Evolutionary conservation across 345 rosid genomes (phyloP).

Genomic region (Xanthoceras sorbifolium): DNA sequence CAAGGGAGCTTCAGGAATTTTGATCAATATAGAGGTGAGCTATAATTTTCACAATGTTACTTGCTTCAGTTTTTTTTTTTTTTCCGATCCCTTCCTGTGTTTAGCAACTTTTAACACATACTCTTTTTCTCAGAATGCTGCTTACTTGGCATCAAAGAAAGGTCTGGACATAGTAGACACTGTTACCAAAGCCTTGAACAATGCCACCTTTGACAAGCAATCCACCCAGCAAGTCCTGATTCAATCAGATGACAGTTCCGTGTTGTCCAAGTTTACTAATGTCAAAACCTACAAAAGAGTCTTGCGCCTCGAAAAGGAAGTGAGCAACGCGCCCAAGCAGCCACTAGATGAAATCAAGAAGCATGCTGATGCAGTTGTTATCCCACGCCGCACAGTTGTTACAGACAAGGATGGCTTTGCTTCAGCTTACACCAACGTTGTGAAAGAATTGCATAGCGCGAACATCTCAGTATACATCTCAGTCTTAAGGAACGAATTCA

Average conservation of each 20-base stretch:
- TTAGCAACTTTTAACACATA: neutral
- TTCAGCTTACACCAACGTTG: constrained; percentile 39
- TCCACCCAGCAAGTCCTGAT: constrained; percentile 70
- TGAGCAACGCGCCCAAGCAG: constrained; percentile 56
- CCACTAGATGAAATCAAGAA: constrained; percentile 65
- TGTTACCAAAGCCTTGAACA: constrained; percentile 50
- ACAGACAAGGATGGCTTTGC: constrained; percentile 40
- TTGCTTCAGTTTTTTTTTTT: neutral
- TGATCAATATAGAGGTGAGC: constrained; percentile 69
- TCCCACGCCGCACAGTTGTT: constrained; percentile 48
- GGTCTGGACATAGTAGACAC: constrained; percentile 61
- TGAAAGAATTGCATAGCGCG: constrained; percentile 56
- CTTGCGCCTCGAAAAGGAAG: constrained; percentile 40
- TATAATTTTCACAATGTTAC: neutral
- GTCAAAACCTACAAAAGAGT: constrained; percentile 57
- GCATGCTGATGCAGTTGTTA: constrained; percentile 60
- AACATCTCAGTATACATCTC: constrained; percentile 70
- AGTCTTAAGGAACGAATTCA: constrained; percentile 61
- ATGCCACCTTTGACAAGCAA: constrained; percentile 71
- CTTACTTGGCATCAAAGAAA: constrained; percentile 78
- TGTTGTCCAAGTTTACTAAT: constrained; percentile 51
- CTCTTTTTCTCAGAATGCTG: constrained; percentile 60
- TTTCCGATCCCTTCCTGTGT: too few species aligned
- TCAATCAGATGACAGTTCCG: constrained; percentile 76
- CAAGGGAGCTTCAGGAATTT: constrained; percentile 68